Conservation (phyloP, 495 filamentous ascomycete species). For the Ascobolus immersus region DNA sequence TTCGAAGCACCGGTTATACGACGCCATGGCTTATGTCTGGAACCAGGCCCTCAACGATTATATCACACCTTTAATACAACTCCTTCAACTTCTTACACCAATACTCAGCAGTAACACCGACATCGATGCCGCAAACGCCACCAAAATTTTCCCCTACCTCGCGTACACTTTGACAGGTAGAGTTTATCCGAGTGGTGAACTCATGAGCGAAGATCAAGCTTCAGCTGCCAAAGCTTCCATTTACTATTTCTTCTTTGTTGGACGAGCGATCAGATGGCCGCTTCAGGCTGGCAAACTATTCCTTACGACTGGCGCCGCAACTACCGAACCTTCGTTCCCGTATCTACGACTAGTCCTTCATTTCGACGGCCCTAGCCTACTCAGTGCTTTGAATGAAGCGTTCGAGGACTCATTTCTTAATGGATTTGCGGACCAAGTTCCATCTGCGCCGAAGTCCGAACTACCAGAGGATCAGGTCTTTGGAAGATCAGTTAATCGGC, state of each 20-base stretch:
- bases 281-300: conserved; percentile 27
- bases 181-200: conserved; percentile 63
- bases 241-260: conserved; percentile 82
- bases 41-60: conserved; percentile 72
- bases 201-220: conserved; percentile 40
- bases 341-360: conserved; percentile 62
- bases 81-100: conserved; percentile 44
- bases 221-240: conserved; percentile 55
- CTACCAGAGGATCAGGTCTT: conserved; percentile 37
- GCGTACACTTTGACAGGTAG: conserved; percentile 81
- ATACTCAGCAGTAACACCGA: conserved; percentile 25
- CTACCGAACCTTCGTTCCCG: conserved; percentile 42
- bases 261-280: conserved; percentile 41
- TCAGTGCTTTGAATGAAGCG: conserved; percentile 89
- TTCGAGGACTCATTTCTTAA: conserved; percentile 92
- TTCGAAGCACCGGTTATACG: conserved; percentile 72
- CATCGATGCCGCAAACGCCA: conserved; percentile 35
- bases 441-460: conserved; percentile 27
- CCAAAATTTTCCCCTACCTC: conserved; percentile 86
- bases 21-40: conserved; percentile 94
- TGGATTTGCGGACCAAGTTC: conserved; percentile 2
- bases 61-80: conserved; percentile 66
- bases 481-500: conserved; percentile 56
- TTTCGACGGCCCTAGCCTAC: conserved; percentile 71
- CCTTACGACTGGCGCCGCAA: conserved; percentile 24